Conservation (phyloP, 2,329 filamentous ascomycete genomes). For the Ophiocordyceps camponoti-rufipedis region DNA sequence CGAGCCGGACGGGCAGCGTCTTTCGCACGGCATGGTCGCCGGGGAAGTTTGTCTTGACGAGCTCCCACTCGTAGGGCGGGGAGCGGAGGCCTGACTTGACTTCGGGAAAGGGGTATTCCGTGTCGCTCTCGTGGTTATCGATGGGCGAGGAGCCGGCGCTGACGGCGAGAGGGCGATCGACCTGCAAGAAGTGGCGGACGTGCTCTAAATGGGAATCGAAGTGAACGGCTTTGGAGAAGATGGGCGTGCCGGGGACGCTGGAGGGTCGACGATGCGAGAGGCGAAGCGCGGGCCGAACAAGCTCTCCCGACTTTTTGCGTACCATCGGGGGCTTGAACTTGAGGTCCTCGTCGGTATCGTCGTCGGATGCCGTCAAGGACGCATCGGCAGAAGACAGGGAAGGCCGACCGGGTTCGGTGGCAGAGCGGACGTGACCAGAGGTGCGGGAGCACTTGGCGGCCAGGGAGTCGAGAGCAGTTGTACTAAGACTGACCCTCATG, state of each 20-base stretch:
- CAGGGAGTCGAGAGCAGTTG: slow-evolving; percentile 23
- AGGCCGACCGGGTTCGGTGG: slow-evolving; percentile 33
- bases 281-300: slow-evolving; percentile 81
- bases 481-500: slow-evolving; percentile 29
- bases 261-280: slow-evolving; percentile 68
- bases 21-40: slow-evolving; percentile 32
- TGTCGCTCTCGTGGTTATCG: slow-evolving; percentile 72
- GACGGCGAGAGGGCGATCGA: slow-evolving; percentile 88
- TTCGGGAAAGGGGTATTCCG: slow-evolving; percentile 67
- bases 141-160: slow-evolving; percentile 86
- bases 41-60: slow-evolving; percentile 71
- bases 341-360: slow-evolving; percentile 43
- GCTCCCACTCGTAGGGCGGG: slow-evolving; percentile 67
- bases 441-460: slow-evolving; percentile 19
- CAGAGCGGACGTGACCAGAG: slow-evolving; percentile 32
- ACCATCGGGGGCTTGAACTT: slow-evolving; percentile 73
- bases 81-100: slow-evolving; percentile 16
- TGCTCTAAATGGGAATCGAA: slow-evolving; percentile 95
- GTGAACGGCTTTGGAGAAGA: slow-evolving; percentile 93
- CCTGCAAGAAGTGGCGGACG: slow-evolving; percentile 84
- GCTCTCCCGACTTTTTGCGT: slow-evolving; percentile 93
- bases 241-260: slow-evolving; percentile 94
- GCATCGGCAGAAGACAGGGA: slow-evolving; percentile 27
- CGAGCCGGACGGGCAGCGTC: slow-evolving; percentile 54
- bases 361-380: slow-evolving; percentile 36